Conservation (phyloP, 176 grass and related monocot genomes). For the Cenchrus purpureus region DNA sequence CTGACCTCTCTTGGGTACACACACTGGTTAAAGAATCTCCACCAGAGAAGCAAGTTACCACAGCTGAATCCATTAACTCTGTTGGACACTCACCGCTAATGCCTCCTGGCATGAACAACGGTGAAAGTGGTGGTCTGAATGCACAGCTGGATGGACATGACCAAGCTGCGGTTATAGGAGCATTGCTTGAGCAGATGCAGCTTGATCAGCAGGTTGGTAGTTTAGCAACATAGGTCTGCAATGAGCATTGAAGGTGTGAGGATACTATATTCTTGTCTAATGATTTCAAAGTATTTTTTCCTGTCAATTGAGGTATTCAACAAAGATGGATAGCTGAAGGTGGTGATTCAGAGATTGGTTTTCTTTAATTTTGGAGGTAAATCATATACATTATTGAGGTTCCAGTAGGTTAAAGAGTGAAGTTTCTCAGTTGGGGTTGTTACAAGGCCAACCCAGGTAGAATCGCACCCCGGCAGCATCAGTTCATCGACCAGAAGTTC, state of each 20-base stretch:
- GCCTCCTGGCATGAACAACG: slow-evolving; percentile 21
- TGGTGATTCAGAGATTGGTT: slow-evolving; percentile 73
- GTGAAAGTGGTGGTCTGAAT: slow-evolving; percentile 40
- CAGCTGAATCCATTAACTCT: slow-evolving; percentile 43
- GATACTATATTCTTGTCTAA: slow-evolving; percentile 52
- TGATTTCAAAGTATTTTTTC: slow-evolving; percentile 42
- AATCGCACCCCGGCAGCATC: slow-evolving; percentile 63
- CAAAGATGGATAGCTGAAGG: slow-evolving; percentile 65
- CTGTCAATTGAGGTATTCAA: slow-evolving; percentile 46
- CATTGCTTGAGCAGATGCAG: slow-evolving; percentile 77
- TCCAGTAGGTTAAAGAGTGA: slow-evolving; percentile 58
- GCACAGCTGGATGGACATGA: slow-evolving; percentile 45
- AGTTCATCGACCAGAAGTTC: slow-evolving; percentile 43
- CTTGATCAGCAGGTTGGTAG: slow-evolving; percentile 67
- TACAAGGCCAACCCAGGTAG: slow-evolving; percentile 60
- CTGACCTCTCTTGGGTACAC: slow-evolving; percentile 85
- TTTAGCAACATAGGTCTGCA: slow-evolving; percentile 53
- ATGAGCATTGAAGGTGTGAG: slow-evolving; percentile 16
- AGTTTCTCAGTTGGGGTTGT: slow-evolving; percentile 49
- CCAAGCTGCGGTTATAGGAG: slow-evolving; percentile 60
- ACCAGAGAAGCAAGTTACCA: slow-evolving; percentile 58
- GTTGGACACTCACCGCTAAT: slow-evolving; percentile 39
- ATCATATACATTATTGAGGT: slow-evolving; percentile 60
- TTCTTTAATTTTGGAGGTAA: slow-evolving; percentile 71
- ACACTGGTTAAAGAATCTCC: slow-evolving; percentile 80